phyloP scores from a whole-genome alignment of 306 rosid species.

The Lathyrus aphaca region DNA sequence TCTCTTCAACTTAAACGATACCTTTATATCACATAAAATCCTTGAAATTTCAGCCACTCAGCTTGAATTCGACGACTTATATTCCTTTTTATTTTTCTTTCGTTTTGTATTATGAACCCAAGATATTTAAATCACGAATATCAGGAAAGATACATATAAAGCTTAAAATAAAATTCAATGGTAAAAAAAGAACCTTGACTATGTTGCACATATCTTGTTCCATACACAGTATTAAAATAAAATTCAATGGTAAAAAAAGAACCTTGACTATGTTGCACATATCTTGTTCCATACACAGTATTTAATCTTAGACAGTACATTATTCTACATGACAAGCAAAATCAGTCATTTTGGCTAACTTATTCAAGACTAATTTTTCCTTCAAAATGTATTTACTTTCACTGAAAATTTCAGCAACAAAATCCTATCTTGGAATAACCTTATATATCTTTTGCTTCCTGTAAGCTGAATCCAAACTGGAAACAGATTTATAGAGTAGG shows the following conservation, averaged over 20 bases:
- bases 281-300: constrained; percentile 19
- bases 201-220: constrained; percentile 16
- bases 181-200: constrained; percentile 12
- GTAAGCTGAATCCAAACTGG: constrained; percentile 11
- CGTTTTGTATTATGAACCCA: too few species aligned
- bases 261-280: constrained; percentile 20
- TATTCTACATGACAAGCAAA: constrained; percentile 36
- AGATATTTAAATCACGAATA: too few species aligned
- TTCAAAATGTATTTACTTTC: constrained; percentile 16
- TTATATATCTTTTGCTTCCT: not conserved
- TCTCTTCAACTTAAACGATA: too few species aligned
- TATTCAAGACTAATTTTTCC: not conserved
- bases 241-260: constrained; percentile 17
- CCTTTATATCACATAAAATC: too few species aligned
- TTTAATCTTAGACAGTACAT: constrained; percentile 6
- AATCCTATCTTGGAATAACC: constrained; percentile 10
- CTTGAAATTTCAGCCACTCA: too few species aligned
- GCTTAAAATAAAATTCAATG: too few species aligned
- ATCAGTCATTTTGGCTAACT: constrained; percentile 16
- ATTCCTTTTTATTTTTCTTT: too few species aligned
- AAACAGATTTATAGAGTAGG: not conserved
- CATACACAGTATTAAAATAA: constrained; percentile 23
- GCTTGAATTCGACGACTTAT: too few species aligned
- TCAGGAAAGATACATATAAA: not conserved
- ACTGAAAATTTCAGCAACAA: constrained; percentile 30